Evolutionary conservation across 345 rosid genomes (phyloP).

Genomic region (Lepidium sativum): DNA sequence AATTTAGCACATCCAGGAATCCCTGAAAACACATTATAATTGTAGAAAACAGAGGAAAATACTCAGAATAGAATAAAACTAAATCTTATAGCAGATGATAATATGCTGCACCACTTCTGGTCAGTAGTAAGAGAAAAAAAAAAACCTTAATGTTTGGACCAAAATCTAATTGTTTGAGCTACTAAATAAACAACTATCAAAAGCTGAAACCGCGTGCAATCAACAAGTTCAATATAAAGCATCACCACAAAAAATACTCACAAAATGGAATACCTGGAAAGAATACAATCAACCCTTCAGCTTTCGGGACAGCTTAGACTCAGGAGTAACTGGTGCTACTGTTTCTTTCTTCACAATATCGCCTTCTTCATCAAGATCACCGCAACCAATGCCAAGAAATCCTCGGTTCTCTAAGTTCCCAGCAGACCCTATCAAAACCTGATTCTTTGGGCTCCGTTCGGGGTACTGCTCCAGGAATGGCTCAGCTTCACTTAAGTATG

Average conservation of each 20-base stretch:
- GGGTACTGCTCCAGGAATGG: conserved; percentile 87
- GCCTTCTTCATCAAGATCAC: conserved; percentile 81
- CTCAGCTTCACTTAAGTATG: conserved; percentile 85
- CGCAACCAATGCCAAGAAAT: conserved; percentile 77
- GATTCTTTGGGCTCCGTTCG: conserved; percentile 60
- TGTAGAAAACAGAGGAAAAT: neutral
- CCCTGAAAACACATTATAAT: conserved; percentile 37
- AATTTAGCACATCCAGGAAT: conserved; percentile 98
- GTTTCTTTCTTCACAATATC: conserved; percentile 56
- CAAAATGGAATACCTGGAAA: conserved; percentile 65
- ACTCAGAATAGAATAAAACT: neutral
- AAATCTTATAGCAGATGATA: neutral
- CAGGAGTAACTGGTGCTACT: conserved; percentile 41
- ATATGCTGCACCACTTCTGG: neutral
- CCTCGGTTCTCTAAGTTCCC: conserved; percentile 67
- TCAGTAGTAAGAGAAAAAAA: neutral
- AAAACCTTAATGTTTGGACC: neutral
- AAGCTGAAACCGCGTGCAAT: neutral
- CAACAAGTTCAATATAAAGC: neutral
- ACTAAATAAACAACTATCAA: neutral
- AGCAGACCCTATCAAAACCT: conserved; percentile 81
- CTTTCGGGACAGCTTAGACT: conserved; percentile 44
- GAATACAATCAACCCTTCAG: conserved; percentile 76
- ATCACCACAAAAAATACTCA: neutral
- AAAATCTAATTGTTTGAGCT: neutral